Conservation (phyloP, 2,329 filamentous ascomycete species). For the Calycina marina region DNA sequence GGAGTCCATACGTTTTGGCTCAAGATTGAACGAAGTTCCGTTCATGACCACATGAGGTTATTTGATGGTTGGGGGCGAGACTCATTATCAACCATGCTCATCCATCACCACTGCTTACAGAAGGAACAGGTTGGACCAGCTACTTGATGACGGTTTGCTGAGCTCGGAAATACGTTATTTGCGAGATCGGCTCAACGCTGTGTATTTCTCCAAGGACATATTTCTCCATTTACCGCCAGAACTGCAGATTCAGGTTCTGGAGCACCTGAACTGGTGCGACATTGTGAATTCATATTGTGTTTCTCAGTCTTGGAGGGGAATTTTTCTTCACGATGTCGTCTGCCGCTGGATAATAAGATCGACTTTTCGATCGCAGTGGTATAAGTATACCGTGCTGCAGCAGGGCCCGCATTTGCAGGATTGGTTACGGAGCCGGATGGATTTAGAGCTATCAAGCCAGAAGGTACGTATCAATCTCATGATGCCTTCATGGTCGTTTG, state of each 20-base stretch:
- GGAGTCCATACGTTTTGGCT: no score
- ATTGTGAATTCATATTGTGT: not conserved
- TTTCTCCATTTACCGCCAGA: slow-evolving; percentile 2
- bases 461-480: no score
- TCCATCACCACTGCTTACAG: no score
- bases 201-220: slow-evolving; percentile 4
- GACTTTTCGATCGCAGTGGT: not conserved
- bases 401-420: not conserved
- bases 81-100: no score
- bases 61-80: no score
- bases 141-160: not conserved
- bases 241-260: slow-evolving; percentile 3
- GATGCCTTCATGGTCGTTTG: no score
- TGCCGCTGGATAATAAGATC: not conserved
- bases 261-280: not conserved
- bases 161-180: slow-evolving; percentile 1
- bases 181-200: slow-evolving; percentile 2
- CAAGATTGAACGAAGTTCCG: no score
- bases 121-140: not conserved
- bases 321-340: not conserved
- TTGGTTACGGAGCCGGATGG: not conserved
- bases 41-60: no score
- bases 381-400: not conserved
- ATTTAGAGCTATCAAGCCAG: not conserved
- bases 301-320: not conserved